Conservation (phyloP, 2,329 filamentous ascomycete species). For the Penicillium hordei region DNA sequence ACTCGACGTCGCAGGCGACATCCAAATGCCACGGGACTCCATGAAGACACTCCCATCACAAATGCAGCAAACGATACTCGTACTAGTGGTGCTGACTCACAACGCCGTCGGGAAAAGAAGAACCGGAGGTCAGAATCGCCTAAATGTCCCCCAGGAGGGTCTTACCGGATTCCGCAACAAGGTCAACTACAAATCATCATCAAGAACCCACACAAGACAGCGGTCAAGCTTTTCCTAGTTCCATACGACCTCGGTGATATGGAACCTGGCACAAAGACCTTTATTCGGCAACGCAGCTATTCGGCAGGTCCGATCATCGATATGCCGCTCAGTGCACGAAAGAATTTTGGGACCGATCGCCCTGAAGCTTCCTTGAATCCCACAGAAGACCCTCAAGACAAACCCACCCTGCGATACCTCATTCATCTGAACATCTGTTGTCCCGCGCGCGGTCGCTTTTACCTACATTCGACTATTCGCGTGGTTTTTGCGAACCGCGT, state of each 20-base stretch:
- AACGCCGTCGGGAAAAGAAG: constrained; percentile 54
- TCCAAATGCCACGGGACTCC: constrained; percentile 29
- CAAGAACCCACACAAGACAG: constrained; percentile 97
- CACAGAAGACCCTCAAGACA: constrained; percentile 45
- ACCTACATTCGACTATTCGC: constrained; percentile 85
- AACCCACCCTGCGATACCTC: constrained; percentile 80
- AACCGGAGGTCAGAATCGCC: constrained; percentile 61
- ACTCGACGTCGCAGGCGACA: constrained; percentile 43
- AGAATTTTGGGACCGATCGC: constrained; percentile 51
- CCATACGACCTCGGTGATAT: constrained; percentile 91
- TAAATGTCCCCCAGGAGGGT: constrained; percentile 76
- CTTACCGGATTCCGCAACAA: constrained; percentile 89
- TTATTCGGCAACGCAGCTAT: constrained; percentile 90
- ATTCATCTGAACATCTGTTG: constrained; percentile 93
- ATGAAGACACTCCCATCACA: constrained; percentile 7
- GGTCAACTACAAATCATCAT: constrained; percentile 96
- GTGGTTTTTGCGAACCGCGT: constrained; percentile 97
- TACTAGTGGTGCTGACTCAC: constrained; percentile 33
- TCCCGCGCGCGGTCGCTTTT: constrained; percentile 77
- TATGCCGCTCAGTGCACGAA: constrained; percentile 52
- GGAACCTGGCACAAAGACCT: constrained; percentile 92
- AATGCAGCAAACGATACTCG: constrained; percentile 15
- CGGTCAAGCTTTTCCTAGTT: constrained; percentile 91
- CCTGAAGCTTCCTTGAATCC: constrained; percentile 54
- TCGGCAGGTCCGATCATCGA: constrained; percentile 83